Conservation (phyloP, 495 filamentous ascomycete species). For the Letharia lupina region DNA sequence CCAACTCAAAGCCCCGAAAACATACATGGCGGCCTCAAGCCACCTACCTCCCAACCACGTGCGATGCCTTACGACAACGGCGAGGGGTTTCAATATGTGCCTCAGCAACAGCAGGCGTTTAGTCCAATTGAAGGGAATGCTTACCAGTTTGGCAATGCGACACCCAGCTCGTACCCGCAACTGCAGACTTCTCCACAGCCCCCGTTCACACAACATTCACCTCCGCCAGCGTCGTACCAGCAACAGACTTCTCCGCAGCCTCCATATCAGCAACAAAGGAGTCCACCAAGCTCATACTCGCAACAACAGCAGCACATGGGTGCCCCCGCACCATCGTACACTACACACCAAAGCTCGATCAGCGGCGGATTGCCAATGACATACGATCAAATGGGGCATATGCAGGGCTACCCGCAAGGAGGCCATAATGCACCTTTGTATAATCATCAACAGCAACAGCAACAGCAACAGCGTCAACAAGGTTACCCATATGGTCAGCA, state of each 20-base stretch:
- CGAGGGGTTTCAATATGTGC: conserved; percentile 16
- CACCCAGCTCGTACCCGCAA: conserved; percentile 10
- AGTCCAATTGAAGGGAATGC: conserved; percentile 10
- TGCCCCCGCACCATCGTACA: conserved; percentile 9
- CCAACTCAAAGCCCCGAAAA: conserved; percentile 19
- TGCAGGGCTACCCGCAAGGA: conserved; percentile 5
- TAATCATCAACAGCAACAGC: conserved; percentile 9
- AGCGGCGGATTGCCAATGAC: conserved; percentile 12
- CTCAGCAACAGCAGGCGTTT: conserved; percentile 20
- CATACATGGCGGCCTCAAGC: conserved; percentile 14
- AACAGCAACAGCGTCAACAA: conserved; percentile 14
- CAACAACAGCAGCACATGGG: conserved; percentile 12
- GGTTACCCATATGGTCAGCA: conserved; percentile 2
- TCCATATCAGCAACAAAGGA: conserved; percentile 3
- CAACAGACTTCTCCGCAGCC: neutral
- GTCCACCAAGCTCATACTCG: neutral
- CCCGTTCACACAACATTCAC: neutral
- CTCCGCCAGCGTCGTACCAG: neutral
- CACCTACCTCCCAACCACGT: conserved; percentile 22
- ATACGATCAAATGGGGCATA: conserved; percentile 8
- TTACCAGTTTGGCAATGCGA: conserved; percentile 11
- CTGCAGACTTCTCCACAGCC: conserved; percentile 10
- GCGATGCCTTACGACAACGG: conserved; percentile 13
- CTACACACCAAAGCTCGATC: conserved; percentile 5
- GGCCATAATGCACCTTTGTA: conserved; percentile 3